Base-by-base conservation (phyloP, 108 stramenopile genomes). In the Stephanodiscus minutulus region DNA sequence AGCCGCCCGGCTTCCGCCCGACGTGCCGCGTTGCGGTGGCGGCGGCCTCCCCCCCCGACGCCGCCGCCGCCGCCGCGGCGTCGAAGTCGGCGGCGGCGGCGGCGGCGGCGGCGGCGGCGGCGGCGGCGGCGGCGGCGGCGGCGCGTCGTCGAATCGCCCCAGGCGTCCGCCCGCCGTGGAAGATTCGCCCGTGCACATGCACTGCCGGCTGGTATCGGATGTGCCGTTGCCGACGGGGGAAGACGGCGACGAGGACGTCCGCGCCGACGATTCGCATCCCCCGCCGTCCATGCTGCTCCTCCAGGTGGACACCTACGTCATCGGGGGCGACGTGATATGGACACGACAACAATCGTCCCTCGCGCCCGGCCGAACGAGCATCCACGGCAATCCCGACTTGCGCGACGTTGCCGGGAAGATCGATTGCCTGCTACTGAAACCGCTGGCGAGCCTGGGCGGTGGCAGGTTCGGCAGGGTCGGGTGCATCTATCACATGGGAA, bases 251-350 rank as follows among this genome's bases (percentile, higher is more conserved):
- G 43, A 43, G 61, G 21, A 71, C 61, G 20, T 46, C 35, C 15
- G 31, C 21, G 10, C 3, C 7, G 46, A 12, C 5, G 18, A 57
- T 54, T 25, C 11, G 7, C 52, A 21, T n/a, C 13, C 33, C 1
- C 3, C 36, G 4, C 29, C 58, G 6, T 60, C 68, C 1, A 74
- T 74, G 73, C 18, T 74, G n/a, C 31, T 74, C 20, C 66, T 74
- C 3, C 66, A 74, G 60, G 46, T 74, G 15, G 73, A 74, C 47
- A 67, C 66, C 5, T 74, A 61, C 50, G 66, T 74, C 73, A 74
- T 74, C 36, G 7, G 49, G 9, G 47, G 64, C 27, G 29, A 39
- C 22, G 25, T 67, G 33, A 24, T 74, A 29, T 31, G 64, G 22
- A 33, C 44, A 13, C 65, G 67, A 47, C 18, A 46, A 44, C 33